Evolutionary conservation across 2,329 filamentous ascomycete species (phyloP).

Genomic region (Aspergillus sp.): DNA sequence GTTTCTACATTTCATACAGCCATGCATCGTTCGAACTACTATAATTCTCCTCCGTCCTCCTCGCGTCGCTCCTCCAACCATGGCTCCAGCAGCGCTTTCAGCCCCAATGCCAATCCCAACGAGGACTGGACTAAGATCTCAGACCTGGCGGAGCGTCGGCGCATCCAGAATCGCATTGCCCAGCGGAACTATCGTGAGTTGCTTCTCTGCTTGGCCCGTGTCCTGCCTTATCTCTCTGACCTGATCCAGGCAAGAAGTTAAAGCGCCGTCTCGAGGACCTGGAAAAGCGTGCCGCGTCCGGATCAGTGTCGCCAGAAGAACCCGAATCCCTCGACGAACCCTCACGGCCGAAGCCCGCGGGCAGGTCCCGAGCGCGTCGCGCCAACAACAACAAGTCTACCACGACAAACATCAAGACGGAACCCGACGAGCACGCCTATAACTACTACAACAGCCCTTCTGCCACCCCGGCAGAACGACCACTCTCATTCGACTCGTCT

Average conservation of each 20-base stretch:
- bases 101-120: slow-evolving; percentile 85
- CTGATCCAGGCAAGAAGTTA: slow-evolving; percentile 52
- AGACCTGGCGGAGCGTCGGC: slow-evolving; percentile 83
- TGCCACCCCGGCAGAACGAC: background rate
- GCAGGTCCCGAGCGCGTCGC: no score
- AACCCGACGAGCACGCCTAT: no score
- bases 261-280: slow-evolving; percentile 60
- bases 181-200: slow-evolving; percentile 90
- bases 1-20: no score
- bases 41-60: slow-evolving; percentile 26
- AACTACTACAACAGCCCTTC: background rate
- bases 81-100: slow-evolving; percentile 88
- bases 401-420: slow-evolving; percentile 10
- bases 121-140: slow-evolving; percentile 99
- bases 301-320: slow-evolving; percentile 54
- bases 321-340: slow-evolving; percentile 39
- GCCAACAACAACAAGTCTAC: background rate
- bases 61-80: slow-evolving; percentile 53
- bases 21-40: background rate
- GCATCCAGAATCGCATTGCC: slow-evolving; percentile 96
- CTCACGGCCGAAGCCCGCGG: slow-evolving; percentile 13
- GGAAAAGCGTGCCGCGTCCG: slow-evolving; percentile 53
- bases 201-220: background rate
- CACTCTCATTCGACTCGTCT: background rate
- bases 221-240: background rate